A percentile compares a stretch with the other conserved stretches of the same genome.
Conservation (phyloP, 1,139 yeast species). For the Keqinozyma sinolaborantium region DNA sequence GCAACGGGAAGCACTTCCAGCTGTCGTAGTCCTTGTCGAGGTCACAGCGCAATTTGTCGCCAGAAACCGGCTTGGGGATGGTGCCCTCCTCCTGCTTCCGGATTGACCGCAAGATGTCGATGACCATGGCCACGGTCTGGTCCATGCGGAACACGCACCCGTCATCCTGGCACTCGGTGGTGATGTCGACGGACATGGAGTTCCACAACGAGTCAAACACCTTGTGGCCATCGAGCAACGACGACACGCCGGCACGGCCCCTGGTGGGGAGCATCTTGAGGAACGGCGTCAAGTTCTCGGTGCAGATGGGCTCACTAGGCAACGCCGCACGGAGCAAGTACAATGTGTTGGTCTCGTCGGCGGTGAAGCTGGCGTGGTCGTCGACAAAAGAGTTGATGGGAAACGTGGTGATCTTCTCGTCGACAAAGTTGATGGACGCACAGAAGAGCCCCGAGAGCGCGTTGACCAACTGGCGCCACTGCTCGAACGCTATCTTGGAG, state of each 20-base stretch:
- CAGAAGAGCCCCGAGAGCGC: constrained; percentile 89
- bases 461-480: constrained; percentile 74
- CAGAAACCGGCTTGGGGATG: constrained; percentile 77
- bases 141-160: constrained; percentile 54
- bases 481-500: constrained; percentile 50
- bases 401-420: constrained; percentile 70
- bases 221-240: constrained; percentile 89
- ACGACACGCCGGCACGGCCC: constrained; percentile 86
- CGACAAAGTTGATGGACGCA: constrained; percentile 90
- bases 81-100: constrained; percentile 59
- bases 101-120: constrained; percentile 66
- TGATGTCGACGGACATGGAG: constrained; percentile 81
- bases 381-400: constrained; percentile 41
- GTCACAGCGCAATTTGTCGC: constrained; percentile 71
- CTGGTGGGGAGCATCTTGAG: constrained; percentile 86
- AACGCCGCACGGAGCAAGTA: constrained; percentile 78
- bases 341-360: constrained; percentile 32
- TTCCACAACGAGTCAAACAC: constrained; percentile 97
- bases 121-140: constrained; percentile 71
- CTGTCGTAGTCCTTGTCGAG: constrained; percentile 50
- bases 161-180: constrained; percentile 45
- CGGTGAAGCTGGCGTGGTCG: constrained; percentile 12
- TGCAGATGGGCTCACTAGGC: constrained; percentile 95
- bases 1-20: constrained; percentile 77
- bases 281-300: constrained; percentile 95